Evolutionary conservation across 2,329 filamentous ascomycete genomes (phyloP), one percentile per base, ranked within the genome.

Genomic region (Mycogone perniciosa): DNA sequence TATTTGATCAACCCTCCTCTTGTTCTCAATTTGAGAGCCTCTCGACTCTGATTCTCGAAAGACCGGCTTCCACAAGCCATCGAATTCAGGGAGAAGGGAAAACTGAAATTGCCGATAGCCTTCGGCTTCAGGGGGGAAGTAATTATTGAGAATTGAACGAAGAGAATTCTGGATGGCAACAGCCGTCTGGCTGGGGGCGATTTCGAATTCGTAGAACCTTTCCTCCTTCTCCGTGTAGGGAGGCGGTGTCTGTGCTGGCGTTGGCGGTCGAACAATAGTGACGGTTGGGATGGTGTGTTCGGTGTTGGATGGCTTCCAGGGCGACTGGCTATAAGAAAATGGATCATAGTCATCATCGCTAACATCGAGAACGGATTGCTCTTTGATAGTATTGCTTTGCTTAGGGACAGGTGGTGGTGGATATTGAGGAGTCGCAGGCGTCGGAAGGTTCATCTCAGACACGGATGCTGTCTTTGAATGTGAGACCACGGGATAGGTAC

Each of bases 91-190:
- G 1, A 77, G 63, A 29, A 76, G 61, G 0, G 73, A 68, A 44
- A 75, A 76, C 41, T 70, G 69, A 55, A 76, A 73, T 44, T 77
- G 76, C 6, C 69, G 69, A 49, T 76, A 78, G 2, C 71, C 73
- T 5, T 70, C 60, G 2, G 73, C 68, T 33, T 73, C 71, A 0
- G 72, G 67, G 0, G 76, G 74, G 46, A 82, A 80, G 52, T 77
- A 72, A 2, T 66, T 62, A 44, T 70, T 73, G 0, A 85, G 68
- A 4, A 82, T 62, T 11, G 73, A 72, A 3, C 82, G 73, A 11
- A 85, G 63, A 0, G 74, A 73, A 58, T 84, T 82, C 55, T 85
- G 82, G 5, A 80, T 66, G 1, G 70, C 68, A 4, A 82, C 71
- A 1, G 78, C 74, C 3, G 76, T 79, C 50, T 74, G 70, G 27